Evolutionary conservation across 192 early-diverging fungal genomes (phyloP).

Genomic region (Coemansia biformis): DNA sequence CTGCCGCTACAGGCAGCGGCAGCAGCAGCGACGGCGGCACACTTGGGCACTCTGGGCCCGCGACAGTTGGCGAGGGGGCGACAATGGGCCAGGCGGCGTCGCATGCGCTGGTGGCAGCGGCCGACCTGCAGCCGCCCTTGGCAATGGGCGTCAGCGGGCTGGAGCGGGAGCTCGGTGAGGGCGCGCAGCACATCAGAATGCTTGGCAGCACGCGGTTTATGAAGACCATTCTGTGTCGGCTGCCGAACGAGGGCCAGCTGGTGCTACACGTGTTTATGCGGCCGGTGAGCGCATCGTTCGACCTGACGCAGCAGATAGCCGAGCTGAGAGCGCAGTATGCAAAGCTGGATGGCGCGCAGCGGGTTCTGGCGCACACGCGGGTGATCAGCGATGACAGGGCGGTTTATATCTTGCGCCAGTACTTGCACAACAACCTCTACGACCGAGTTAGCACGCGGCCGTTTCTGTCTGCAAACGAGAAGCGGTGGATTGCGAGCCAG

Average conservation of each 20-base stretch:
- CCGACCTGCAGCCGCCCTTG: conserved; percentile 46
- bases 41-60: too few species aligned
- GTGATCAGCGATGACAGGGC: conserved; percentile 87
- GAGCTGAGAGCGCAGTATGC: conserved; percentile 26
- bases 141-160: conserved; percentile 43
- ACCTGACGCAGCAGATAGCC: conserved; percentile 28
- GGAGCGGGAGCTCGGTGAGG: conserved; percentile 42
- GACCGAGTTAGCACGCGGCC: conserved; percentile 95
- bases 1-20: too few species aligned
- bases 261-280: conserved; percentile 94
- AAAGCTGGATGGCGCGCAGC: conserved; percentile 62
- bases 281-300: conserved; percentile 57
- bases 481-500: conserved; percentile 94
- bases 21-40: too few species aligned
- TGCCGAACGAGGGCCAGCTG: conserved; percentile 72
- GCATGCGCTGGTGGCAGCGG: conserved; percentile 44
- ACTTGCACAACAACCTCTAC: conserved; percentile 88
- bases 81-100: conserved; percentile 45
- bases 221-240: conserved; percentile 83
- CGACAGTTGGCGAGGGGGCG: too few species aligned
- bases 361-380: conserved; percentile 70
- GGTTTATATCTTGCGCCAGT: conserved; percentile 84
- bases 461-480: conserved; percentile 78
- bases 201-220: conserved; percentile 89
- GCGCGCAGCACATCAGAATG: conserved; percentile 43